Evolutionary conservation across 768 basidiomycete genomes (phyloP).

Genomic region (Sarcodon aspratus): DNA sequence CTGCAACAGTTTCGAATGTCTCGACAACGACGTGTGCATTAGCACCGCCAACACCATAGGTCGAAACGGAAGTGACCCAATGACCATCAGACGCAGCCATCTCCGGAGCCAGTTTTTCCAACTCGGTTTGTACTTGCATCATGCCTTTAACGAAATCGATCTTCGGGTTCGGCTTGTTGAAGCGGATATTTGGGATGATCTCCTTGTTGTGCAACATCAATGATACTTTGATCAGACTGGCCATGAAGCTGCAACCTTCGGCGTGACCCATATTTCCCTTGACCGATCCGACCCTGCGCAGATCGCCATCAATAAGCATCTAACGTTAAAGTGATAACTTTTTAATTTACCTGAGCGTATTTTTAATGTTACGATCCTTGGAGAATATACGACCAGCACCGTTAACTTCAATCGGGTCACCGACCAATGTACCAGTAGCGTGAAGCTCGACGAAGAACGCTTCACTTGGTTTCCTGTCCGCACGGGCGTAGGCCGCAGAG

Average conservation of each 20-base stretch:
- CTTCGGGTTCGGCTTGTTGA: constrained; percentile 7
- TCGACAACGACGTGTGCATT: constrained; percentile 22
- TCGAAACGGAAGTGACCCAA: constrained; percentile 21
- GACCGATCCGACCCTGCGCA: constrained; percentile 22
- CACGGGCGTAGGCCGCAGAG: constrained; percentile 18
- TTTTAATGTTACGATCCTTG: constrained; percentile 9
- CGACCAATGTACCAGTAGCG: constrained; percentile 14
- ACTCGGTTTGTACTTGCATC: constrained; percentile 8
- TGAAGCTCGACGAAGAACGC: constrained; percentile 15
- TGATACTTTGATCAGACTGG: constrained; percentile 21
- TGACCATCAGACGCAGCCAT: constrained; percentile 18
- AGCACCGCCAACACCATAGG: constrained; percentile 22
- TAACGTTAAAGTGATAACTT: no score
- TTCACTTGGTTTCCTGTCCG: constrained; percentile 17
- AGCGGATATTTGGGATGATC: constrained; percentile 8
- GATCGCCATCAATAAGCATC: no score
- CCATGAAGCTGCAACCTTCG: constrained; percentile 21
- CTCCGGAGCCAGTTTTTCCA: constrained; percentile 14
- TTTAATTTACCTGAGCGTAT: constrained; percentile 11
- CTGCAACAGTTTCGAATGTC: constrained; percentile 9
- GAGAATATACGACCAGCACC: constrained; percentile 16
- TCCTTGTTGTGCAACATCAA: constrained; percentile 13
- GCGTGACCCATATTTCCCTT: constrained; percentile 34
- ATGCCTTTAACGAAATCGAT: constrained; percentile 9
- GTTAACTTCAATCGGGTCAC: constrained; percentile 15